Percentiles rank a stretch among this genome's conserved stretches.
phyloP scores from a whole-genome alignment of 352 stramenopile genomes.

The Phytophthora tentaculata region DNA sequence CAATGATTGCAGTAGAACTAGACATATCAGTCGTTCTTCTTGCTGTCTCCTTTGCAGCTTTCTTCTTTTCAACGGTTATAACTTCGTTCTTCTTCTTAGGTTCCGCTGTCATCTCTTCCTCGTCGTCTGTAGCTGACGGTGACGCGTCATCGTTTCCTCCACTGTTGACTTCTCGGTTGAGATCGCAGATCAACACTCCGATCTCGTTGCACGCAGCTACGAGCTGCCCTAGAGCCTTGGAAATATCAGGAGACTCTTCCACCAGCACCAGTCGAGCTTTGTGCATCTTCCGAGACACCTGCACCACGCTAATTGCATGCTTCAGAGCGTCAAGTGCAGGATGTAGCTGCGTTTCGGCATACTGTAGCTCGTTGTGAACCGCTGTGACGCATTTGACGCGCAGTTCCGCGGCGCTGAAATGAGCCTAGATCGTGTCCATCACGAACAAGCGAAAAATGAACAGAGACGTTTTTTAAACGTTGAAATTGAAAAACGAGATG shows the following conservation, averaged over 20 bases:
- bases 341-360: conserved; percentile 7
- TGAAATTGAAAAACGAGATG: no score
- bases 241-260: conserved; percentile 10
- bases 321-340: conserved; percentile 14
- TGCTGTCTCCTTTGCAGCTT: conserved; percentile 9
- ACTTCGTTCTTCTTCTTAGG: background rate
- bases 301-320: conserved; percentile 16
- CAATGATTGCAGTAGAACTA: conserved; percentile 1
- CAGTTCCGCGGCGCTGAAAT: conserved; percentile 21
- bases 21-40: background rate
- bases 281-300: conserved; percentile 12
- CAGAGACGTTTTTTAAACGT: no score
- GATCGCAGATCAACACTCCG: conserved; percentile 12
- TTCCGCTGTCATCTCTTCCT: conserved; percentile 1
- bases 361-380: conserved; percentile 15
- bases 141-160: background rate
- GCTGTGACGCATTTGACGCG: conserved; percentile 20
- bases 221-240: conserved; percentile 9
- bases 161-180: conserved; percentile 14
- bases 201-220: conserved; percentile 20
- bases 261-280: conserved; percentile 7
- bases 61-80: conserved; percentile 10
- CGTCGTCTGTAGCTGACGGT: conserved; percentile 14
- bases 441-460: background rate
- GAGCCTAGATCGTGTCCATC: conserved; percentile 22